Evolutionary conservation across 164 flowering plant genomes (phyloP).

Genomic region (Vitis labrusca): DNA sequence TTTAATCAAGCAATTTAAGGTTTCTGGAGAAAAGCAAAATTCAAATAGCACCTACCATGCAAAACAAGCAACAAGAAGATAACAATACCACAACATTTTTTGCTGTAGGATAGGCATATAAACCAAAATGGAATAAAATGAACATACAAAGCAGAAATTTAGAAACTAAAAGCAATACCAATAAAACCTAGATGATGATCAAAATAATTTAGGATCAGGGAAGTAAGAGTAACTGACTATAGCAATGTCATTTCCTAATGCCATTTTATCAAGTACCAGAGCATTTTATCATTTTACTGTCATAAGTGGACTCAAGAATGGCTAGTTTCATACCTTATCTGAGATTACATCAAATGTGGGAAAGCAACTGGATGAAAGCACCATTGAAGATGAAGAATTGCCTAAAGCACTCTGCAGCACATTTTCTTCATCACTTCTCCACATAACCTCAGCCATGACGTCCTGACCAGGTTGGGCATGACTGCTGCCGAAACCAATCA

Average conservation of each 20-base stretch:
- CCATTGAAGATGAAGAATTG: constrained; percentile 22
- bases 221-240: neutral
- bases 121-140: no score
- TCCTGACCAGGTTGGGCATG: constrained; percentile 18
- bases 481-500: constrained; percentile 26
- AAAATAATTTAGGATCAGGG: neutral
- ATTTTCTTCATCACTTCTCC: constrained; percentile 33
- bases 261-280: neutral
- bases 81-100: no score
- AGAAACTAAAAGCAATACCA: no score
- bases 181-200: no score
- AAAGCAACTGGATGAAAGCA: constrained; percentile 31
- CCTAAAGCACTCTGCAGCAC: constrained; percentile 22
- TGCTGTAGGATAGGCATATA: no score
- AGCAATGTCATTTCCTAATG: neutral
- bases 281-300: neutral
- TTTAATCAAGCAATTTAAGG: no score
- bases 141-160: no score
- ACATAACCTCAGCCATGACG: constrained; percentile 19
- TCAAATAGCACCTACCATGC: no score
- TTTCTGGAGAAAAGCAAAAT: no score
- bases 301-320: constrained; percentile 1
- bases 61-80: no score
- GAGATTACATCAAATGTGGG: constrained; percentile 25
- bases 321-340: constrained; percentile 32